Base-by-base conservation (phyloP, 345 rosid species). In the Populus pruinosa region DNA sequence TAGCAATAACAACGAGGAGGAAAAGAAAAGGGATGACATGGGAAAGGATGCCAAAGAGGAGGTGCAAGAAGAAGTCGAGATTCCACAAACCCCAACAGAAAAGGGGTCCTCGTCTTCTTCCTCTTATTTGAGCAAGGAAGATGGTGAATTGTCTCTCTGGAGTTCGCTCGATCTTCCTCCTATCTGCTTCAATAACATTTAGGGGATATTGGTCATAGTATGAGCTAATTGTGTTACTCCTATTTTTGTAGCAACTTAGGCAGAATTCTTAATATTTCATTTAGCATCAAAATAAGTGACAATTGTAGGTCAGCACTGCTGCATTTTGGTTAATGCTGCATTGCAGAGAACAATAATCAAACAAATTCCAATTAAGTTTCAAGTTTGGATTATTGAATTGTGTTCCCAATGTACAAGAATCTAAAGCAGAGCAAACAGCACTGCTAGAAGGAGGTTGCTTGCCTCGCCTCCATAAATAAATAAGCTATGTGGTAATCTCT, bases 111-210 rank as follows among this genome's bases (percentile, higher is more conserved):
- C 78, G 7, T 50, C 79, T 61, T 70, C 84, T 13, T 70, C 81
- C 13, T 27, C 72, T 68, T 73, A 70, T 5, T 71, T 61, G 10
- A 74, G 69, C 69, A 61, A 65, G 14, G 80, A 79, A 68, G 73
- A 21, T 50, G 70, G 44, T 49, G 82, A 80, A n/a, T 21, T 67
- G 31, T 81, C 78, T 38, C 36, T 78, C 7, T 86, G 87, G 83
- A 82, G 72, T 71, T 80, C 83, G 8, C 73, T 84, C 33, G 86
- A 86, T 81, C 87, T 86, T 75, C 82, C 87, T 59, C 71, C 82
- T 6, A 50, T 78, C 53, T 50, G 72, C 72, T 78, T 72, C 84
- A 59, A 53, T 17, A 71, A 55, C 13, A 71, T 59, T 67, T 74
- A 82, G 73, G 73, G 4, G 6, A 43, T 49, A 44, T 11, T 53